Evolutionary conservation across 768 basidiomycete species (phyloP), one percentile per base, ranked within the genome.

Genomic region (Pisolithus tinctorius): DNA sequence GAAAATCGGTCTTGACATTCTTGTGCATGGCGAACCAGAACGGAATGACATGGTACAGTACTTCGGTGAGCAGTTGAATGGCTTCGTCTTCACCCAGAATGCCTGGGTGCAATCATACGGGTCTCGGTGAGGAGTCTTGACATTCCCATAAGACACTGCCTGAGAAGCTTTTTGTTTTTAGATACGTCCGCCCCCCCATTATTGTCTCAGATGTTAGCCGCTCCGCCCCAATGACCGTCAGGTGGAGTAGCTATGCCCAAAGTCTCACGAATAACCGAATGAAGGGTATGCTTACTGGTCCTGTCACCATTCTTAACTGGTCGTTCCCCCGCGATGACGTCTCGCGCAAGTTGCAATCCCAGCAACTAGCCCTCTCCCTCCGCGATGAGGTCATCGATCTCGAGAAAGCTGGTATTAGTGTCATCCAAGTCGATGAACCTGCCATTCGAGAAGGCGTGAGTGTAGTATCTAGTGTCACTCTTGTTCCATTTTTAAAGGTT

Each of bases 1-100:
- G 79, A 84, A 82, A 71, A 81, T 93, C 59, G 95, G 90, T 59
- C 84, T 99, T 60, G 96, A 99, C 72, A 81, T 99, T 52, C 81
- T 98, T 61, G 96, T 99, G 55, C 96, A 99, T 71, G 96, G 96
- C 64, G 96, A 99, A 72, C 89, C 95, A 49, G 95, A 99, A 78
- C 84, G 95, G 63, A 97, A 97, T 70, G 95, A 97, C 80, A 98
- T 98, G 95, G 94, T 96, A 56, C 94, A 98, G 75, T 99, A 99
- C 83, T 99, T 98, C 61, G 96, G 96, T 59, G 96, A 99, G 72
- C 88, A 84, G 67, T 78, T 99, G 57, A 74, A 81, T 47, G 96
- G 96, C 59, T 97, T 99, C 67, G 90, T 89, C 70, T 99, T 99
- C 76, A 98, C 96, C 56, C 91, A 95, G 74, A 93, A 96, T 60